Evolutionary conservation across 1,139 yeast species (phyloP), one percentile per base, ranked within the genome.

Genomic region (Candida albicans): DNA sequence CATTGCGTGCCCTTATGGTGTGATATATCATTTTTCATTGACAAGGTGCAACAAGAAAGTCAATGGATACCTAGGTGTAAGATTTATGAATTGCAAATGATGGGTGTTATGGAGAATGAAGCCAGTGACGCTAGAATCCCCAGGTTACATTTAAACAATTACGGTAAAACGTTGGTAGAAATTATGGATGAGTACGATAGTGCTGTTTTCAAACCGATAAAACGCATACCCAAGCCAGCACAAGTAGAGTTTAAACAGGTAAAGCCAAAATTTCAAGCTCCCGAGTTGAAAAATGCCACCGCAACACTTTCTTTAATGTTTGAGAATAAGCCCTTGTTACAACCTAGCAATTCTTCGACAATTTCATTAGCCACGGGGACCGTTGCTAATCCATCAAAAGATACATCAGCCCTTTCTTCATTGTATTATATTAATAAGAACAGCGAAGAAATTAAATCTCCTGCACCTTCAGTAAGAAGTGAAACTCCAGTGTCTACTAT

Each of bases 71-170:
- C 99, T 1, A 72, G 95, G 30, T 90, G 97, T 62, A 90, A 89
- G 57, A 90, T 95, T 40, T 91, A 93, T 61, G 98, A 91, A 55
- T 67, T 95, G 18, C 99, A 93, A 61, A 95, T 93, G 98, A 91
- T 91, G 96, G 99, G 98, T 0, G 80, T 91, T 5, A 89, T 91
- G 85, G 98, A 91, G 54, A 88, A 87, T 54, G 97, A 91, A 56
- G 73, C 83, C 40, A 81, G 81, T 52, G 79, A 83, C 8, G 77
- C 84, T 29, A 75, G 81, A 12, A 77, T 88, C 24, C 83, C 81
- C 32, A 71, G 85, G 37, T 66, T 85, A 44, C 65, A 61, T 37
- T 41, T 55, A 0, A 53, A 55, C 33, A 55, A 55, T 35, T 54
- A 55, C 28, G 48, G 42, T 8, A 64, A 62, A 38, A 60, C 77